phyloP scores from a whole-genome alignment of 139 green algal species.

The Dunaliella primolecta region DNA sequence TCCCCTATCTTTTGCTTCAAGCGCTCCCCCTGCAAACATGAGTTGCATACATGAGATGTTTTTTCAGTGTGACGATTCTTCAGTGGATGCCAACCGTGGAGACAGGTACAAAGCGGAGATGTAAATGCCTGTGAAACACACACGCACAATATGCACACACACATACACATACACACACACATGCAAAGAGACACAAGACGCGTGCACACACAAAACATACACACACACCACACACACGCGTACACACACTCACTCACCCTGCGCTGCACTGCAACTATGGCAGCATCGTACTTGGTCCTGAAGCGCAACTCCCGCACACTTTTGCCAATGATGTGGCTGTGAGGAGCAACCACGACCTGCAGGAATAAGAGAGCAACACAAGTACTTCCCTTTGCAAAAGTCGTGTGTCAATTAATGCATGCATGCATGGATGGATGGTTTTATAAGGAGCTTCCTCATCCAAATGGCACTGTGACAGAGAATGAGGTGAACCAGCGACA shows the following conservation, averaged over 20 bases:
- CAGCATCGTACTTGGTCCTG: constrained; percentile 67
- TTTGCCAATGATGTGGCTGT: constrained; percentile 5
- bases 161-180: not conserved
- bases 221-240: not conserved
- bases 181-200: not conserved
- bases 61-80: no score
- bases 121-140: no score
- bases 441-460: no score
- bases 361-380: not conserved
- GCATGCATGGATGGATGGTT: no score
- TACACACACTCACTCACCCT: not conserved
- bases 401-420: no score
- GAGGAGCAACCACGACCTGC: constrained; percentile 2
- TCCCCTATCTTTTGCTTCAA: constrained; percentile 34
- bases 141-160: not conserved
- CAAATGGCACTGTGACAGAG: no score
- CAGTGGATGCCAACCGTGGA: no score
- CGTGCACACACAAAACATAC: not conserved
- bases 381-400: no score
- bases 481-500: no score
- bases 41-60: no score
- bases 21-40: not conserved
- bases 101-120: no score
- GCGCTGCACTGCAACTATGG: constrained; percentile 70
- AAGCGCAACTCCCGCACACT: constrained; percentile 35